These are phyloP conservation scores for Leptographium lundbergii DNA, from an alignment of 2,329 filamentous ascomycete species.

Conservation along the genomic window DNA sequence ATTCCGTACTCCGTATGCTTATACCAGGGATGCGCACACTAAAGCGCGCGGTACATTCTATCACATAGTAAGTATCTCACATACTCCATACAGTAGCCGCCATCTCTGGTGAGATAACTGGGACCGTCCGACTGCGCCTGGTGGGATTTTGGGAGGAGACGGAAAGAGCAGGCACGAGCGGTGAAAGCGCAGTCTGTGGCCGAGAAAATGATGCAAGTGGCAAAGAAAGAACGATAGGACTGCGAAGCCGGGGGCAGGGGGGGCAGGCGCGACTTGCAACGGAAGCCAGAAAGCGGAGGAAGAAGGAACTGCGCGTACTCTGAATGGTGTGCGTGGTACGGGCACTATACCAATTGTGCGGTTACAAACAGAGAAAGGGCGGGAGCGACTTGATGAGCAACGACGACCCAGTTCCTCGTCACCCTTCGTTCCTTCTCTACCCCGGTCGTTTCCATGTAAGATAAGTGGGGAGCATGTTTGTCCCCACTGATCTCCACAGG, in stretches of 20 bases:
- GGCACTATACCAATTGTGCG: not conserved
- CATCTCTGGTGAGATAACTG: not conserved
- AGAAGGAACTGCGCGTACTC: not conserved
- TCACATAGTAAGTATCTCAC: no score
- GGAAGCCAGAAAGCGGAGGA: not conserved
- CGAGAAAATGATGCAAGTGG: not conserved
- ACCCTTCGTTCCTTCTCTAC: slow-evolving; percentile 1
- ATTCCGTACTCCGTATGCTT: not conserved
- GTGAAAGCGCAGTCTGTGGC: not conserved
- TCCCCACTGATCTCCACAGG: slow-evolving; percentile 4
- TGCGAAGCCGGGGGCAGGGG: not conserved
- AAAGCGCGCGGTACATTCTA: not conserved
- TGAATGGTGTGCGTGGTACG: not conserved
- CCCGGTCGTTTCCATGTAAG: not conserved
- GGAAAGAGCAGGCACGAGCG: not conserved
- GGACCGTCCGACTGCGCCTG: not conserved
- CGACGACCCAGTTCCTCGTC: not conserved
- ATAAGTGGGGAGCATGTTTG: not conserved
- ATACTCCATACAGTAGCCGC: not conserved
- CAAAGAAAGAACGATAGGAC: not conserved
- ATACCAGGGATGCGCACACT: not conserved
- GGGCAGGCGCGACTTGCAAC: not conserved
- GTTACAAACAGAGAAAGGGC: not conserved
- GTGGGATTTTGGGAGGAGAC: not conserved
- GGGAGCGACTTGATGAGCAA: not conserved